Evolutionary conservation across 192 early-diverging fungal species (phyloP).

Genomic region (Linnemannia zychae): DNA sequence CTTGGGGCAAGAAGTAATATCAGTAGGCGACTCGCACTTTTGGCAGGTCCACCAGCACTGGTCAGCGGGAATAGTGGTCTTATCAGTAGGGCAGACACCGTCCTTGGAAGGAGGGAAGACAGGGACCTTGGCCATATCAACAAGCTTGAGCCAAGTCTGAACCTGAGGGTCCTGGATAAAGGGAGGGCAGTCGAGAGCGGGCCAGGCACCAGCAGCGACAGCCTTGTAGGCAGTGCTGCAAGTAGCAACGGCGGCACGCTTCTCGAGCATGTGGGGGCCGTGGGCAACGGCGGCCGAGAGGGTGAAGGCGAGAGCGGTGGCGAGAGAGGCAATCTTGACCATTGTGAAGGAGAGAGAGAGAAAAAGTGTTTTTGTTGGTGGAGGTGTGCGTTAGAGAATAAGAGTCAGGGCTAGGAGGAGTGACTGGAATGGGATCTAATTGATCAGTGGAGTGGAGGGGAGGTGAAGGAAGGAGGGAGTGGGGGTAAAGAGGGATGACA

Average conservation of each 20-base stretch:
- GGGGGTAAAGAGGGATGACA: no score
- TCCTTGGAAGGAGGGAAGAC: slow-evolving; percentile 41
- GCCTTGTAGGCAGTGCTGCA: slow-evolving; percentile 29
- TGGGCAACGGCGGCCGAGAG: slow-evolving; percentile 31
- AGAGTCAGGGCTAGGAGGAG: not conserved
- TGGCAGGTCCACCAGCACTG: slow-evolving; percentile 70
- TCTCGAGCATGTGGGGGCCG: slow-evolving; percentile 27
- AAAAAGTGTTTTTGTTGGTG: not conserved
- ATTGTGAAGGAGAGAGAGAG: slow-evolving; percentile 5
- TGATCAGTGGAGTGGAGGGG: not conserved
- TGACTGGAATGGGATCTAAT: slow-evolving; percentile 14
- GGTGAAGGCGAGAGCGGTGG: slow-evolving; percentile 23
- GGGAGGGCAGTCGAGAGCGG: slow-evolving; percentile 48
- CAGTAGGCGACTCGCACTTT: slow-evolving; percentile 54
- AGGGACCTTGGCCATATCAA: slow-evolving; percentile 49
- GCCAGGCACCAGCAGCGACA: slow-evolving; percentile 39
- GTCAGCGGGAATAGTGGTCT: slow-evolving; percentile 38
- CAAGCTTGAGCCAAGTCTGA: slow-evolving; percentile 41
- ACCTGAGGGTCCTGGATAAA: slow-evolving; percentile 48
- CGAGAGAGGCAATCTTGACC: slow-evolving; percentile 30
- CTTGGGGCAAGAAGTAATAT: slow-evolving; percentile 62
- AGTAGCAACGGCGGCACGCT: slow-evolving; percentile 27
- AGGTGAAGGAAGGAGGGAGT: not conserved
- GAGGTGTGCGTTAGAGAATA: slow-evolving; percentile 1
- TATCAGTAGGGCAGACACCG: slow-evolving; percentile 39